These are phyloP conservation scores for Conoideocrella luteorostrata DNA, from an alignment of 2,329 filamentous ascomycete genomes.

Conservation along the genomic window DNA sequence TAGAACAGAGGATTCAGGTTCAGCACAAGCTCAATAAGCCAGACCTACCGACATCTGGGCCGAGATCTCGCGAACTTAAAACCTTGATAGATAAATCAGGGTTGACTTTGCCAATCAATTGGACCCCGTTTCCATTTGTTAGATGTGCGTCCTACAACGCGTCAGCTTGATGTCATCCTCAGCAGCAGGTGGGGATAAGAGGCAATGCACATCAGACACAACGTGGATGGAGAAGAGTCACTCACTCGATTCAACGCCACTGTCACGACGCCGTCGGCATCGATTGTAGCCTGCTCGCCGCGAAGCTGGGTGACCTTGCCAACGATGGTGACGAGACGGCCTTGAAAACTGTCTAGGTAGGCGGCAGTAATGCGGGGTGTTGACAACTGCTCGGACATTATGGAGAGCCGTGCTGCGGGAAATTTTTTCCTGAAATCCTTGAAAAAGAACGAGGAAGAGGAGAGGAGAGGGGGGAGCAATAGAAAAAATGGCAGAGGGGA, in stretches of 20 bases:
- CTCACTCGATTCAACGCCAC: conserved; percentile 66
- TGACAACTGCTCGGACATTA: conserved; percentile 60
- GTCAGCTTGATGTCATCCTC: conserved; percentile 1
- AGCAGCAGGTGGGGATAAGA: neutral
- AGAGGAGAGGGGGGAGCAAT: no score
- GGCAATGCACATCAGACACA: no score
- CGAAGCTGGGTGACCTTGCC: conserved; percentile 79
- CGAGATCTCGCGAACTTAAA: conserved; percentile 63
- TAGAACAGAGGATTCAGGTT: neutral
- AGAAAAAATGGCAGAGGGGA: no score
- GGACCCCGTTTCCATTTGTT: conserved; percentile 60
- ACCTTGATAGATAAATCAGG: conserved; percentile 66
- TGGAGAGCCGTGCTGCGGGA: no score
- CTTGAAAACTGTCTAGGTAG: conserved; percentile 71
- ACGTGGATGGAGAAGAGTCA: neutral
- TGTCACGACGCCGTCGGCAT: conserved; percentile 71
- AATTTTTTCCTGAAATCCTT: no score
- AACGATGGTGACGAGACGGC: conserved; percentile 72
- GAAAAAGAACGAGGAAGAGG: neutral
- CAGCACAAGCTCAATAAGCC: neutral
- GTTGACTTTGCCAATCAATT: conserved; percentile 76
- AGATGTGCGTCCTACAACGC: conserved; percentile 60
- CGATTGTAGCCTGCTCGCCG: conserved; percentile 73
- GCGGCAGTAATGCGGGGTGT: conserved; percentile 77
- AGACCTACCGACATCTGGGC: conserved; percentile 59